Evolutionary conservation across 371 early-diverging fungal genomes (phyloP).

Genomic region (Saksenaea oblongispora): DNA sequence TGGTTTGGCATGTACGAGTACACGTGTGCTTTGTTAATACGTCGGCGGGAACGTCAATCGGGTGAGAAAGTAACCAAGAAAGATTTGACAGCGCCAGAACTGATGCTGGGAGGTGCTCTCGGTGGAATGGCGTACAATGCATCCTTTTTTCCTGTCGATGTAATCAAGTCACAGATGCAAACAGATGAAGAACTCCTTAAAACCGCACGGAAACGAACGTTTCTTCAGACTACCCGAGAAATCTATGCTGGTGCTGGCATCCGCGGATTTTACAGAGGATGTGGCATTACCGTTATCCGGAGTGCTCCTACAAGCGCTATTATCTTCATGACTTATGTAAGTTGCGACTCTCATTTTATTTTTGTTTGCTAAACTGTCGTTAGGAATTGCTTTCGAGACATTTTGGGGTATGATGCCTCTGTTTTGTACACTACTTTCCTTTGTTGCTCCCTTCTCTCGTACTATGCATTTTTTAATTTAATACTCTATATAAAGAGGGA

Average conservation of each 20-base stretch:
- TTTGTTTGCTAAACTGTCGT: too few relatives aligned
- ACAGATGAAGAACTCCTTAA: slow-evolving; percentile 68
- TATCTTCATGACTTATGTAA: slow-evolving; percentile 87
- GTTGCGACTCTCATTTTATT: slow-evolving; percentile 9
- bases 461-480: too few relatives aligned
- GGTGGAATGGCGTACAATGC: slow-evolving; percentile 94
- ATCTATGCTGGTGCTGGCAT: slow-evolving; percentile 82
- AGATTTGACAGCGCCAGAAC: slow-evolving; percentile 61
- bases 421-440: too few relatives aligned
- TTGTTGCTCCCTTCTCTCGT: too few relatives aligned
- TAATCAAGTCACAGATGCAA: slow-evolving; percentile 93
- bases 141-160: slow-evolving; percentile 92
- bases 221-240: slow-evolving; percentile 62
- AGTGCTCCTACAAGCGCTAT: slow-evolving; percentile 92
- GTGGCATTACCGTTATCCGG: slow-evolving; percentile 88
- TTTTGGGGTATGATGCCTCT: too few relatives aligned
- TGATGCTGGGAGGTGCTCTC: slow-evolving; percentile 88
- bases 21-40: slow-evolving; percentile 63
- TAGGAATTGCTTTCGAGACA: too few relatives aligned
- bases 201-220: slow-evolving; percentile 29
- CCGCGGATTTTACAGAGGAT: slow-evolving; percentile 89
- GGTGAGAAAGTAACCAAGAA: slow-evolving; percentile 46
- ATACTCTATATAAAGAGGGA: too few relatives aligned
- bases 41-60: slow-evolving; percentile 29
- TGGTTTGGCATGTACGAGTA: slow-evolving; percentile 97